Percentiles rank a stretch among this genome's conserved stretches.
Evolutionary conservation across 169 alveolate genomes (phyloP).

Genomic region (Plasmodium knowlesi): DNA sequence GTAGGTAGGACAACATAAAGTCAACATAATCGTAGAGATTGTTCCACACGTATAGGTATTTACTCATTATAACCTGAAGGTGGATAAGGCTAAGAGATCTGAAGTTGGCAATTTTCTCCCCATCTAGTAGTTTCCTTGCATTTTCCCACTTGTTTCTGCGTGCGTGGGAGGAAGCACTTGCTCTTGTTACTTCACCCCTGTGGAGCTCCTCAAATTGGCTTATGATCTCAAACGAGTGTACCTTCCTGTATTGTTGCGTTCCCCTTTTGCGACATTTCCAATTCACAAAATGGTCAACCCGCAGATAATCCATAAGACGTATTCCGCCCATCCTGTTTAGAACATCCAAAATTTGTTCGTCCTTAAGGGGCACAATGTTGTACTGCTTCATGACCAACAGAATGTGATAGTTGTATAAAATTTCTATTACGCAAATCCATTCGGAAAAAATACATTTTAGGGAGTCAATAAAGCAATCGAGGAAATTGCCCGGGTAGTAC

Average conservation of each 20-base stretch:
- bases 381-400: slow-evolving; percentile 47
- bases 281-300: slow-evolving; percentile 46
- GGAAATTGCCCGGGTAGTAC: slow-evolving; percentile 61
- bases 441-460: slow-evolving; percentile 43
- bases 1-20: slow-evolving; percentile 50
- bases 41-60: slow-evolving; percentile 61
- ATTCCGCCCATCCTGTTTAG: slow-evolving; percentile 12
- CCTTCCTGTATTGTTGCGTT: not conserved
- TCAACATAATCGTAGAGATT: slow-evolving; percentile 42
- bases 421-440: slow-evolving; percentile 33
- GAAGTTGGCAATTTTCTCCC: slow-evolving; percentile 16
- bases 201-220: not conserved
- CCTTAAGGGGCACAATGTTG: slow-evolving; percentile 24
- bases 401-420: slow-evolving; percentile 61
- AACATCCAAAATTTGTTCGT: slow-evolving; percentile 36
- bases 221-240: not conserved
- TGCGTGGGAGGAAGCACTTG: not conserved
- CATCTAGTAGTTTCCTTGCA: not conserved
- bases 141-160: not conserved
- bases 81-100: slow-evolving; percentile 69
- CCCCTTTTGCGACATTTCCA: slow-evolving; percentile 15
- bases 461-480: slow-evolving; percentile 51
- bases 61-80: slow-evolving; percentile 25
- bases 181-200: not conserved
- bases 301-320: slow-evolving; percentile 16